These are phyloP conservation scores for Clavispora santaluciae DNA, from an alignment of 805 yeast genomes.

Conservation along the genomic window DNA sequence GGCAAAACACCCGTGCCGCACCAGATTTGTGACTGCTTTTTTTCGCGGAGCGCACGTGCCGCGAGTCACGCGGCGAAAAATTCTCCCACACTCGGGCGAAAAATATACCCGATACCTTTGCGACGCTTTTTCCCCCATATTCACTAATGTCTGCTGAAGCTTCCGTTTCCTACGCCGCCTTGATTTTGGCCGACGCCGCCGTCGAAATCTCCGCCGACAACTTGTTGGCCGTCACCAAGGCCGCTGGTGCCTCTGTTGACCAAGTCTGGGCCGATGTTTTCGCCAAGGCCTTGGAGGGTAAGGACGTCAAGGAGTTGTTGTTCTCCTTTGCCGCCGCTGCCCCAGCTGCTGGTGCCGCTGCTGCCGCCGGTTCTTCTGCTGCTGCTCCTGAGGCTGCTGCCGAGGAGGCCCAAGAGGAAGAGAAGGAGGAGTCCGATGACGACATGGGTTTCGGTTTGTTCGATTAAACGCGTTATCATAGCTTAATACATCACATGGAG, in stretches of 20 bases:
- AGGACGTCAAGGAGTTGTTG: constrained; percentile 76
- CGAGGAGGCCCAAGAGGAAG: constrained; percentile 19
- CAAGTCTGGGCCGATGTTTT: constrained; percentile 80
- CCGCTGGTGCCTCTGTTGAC: constrained; percentile 82
- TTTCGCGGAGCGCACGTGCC: background rate
- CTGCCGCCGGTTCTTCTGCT: constrained; percentile 31
- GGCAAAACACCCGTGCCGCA: background rate
- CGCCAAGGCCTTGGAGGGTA: constrained; percentile 84
- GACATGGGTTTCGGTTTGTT: constrained; percentile 32
- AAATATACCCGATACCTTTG: background rate
- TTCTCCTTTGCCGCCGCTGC: constrained; percentile 48
- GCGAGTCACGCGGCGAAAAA: constrained; percentile 5
- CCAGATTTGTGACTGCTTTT: constrained; percentile 1
- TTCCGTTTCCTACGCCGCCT: constrained; percentile 96
- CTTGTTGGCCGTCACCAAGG: constrained; percentile 67
- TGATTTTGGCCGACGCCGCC: constrained; percentile 96
- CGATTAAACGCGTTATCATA: constrained; percentile 17
- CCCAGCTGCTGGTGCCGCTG: constrained; percentile 35
- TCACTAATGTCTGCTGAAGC: constrained; percentile 79
- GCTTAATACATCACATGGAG: constrained; percentile 10
- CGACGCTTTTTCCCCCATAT: background rate
- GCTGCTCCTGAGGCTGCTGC: constrained; percentile 49
- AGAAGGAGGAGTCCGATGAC: constrained; percentile 18
- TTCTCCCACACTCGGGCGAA: constrained; percentile 4
- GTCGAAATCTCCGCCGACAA: constrained; percentile 87